These are phyloP conservation scores for Colletotrichum salicis DNA, from an alignment of 2,329 filamentous ascomycete genomes.

Conservation along the genomic window DNA sequence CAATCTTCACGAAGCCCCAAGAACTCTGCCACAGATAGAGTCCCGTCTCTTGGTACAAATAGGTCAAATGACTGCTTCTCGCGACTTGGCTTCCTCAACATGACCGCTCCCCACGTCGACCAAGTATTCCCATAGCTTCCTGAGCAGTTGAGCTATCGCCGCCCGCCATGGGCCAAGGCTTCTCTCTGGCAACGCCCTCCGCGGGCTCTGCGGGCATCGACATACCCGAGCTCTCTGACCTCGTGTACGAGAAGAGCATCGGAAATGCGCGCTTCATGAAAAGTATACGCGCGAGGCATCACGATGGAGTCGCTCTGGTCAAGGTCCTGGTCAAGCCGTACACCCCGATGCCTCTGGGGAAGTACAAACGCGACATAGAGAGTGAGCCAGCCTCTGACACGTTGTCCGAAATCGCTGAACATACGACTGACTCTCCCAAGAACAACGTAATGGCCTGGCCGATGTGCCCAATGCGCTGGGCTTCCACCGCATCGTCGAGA, in stretches of 20 bases:
- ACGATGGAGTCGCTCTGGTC: constrained; percentile 90
- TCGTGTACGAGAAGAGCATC: constrained; percentile 91
- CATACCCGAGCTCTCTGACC: constrained; percentile 87
- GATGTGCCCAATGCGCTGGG: constrained; percentile 91
- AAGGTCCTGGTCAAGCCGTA: constrained; percentile 97
- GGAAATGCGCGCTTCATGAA: constrained; percentile 97
- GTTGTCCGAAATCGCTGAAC: neutral
- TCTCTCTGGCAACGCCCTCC: constrained; percentile 91
- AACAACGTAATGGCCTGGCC: constrained; percentile 80
- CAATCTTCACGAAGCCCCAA: neutral
- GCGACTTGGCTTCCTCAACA: constrained; percentile 11
- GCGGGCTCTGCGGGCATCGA: constrained; percentile 94
- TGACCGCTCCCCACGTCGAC: constrained; percentile 17
- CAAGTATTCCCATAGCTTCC: constrained; percentile 31
- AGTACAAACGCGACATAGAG: constrained; percentile 81
- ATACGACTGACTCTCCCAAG: constrained; percentile 52
- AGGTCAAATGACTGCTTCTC: constrained; percentile 8
- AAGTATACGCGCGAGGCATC: constrained; percentile 88
- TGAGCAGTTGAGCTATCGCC: constrained; percentile 12
- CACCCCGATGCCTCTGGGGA: constrained; percentile 79
- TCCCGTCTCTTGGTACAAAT: neutral
- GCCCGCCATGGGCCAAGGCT: constrained; percentile 88
- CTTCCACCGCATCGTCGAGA: constrained; percentile 93
- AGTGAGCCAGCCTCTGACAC: constrained; percentile 55
- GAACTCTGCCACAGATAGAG: neutral